phyloP scores from a whole-genome alignment of 1,284 basidiomycete genomes.

The Exobasidium cylindrosporum region DNA sequence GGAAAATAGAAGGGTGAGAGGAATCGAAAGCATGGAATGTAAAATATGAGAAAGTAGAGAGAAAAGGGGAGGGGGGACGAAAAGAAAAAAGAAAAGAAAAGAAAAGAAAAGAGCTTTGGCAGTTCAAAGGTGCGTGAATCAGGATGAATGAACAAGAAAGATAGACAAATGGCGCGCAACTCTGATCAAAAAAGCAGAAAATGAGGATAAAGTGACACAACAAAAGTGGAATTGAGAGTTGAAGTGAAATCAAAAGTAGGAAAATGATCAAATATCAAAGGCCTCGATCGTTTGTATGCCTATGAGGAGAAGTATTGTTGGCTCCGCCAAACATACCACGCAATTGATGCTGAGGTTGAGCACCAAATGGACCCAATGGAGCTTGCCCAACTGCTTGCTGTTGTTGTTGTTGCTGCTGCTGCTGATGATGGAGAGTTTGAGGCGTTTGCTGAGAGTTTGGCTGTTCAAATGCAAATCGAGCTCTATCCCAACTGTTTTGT shows the following conservation, averaged over 20 bases:
- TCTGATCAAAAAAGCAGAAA: not conserved
- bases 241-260: too few species aligned
- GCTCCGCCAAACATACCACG: constrained; percentile 2
- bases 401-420: constrained; percentile 10
- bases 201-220: too few species aligned
- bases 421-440: not conserved
- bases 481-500: constrained; percentile 43
- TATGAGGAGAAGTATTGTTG: not conserved
- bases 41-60: not conserved
- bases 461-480: constrained; percentile 50
- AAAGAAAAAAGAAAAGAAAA: not conserved
- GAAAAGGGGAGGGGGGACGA: not conserved
- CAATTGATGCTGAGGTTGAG: not conserved
- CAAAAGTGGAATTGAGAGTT: too few species aligned
- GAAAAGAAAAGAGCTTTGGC: not conserved
- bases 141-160: not conserved
- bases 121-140: not conserved
- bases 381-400: not conserved
- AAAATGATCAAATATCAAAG: not conserved
- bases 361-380: constrained; percentile 6
- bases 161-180: not conserved
- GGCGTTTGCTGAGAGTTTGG: constrained; percentile 16
- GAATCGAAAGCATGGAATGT: not conserved
- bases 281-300: not conserved
- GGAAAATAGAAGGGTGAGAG: not conserved